Conservation (phyloP, 2,329 filamentous ascomycete species). For the Raffaelea albimanens region DNA sequence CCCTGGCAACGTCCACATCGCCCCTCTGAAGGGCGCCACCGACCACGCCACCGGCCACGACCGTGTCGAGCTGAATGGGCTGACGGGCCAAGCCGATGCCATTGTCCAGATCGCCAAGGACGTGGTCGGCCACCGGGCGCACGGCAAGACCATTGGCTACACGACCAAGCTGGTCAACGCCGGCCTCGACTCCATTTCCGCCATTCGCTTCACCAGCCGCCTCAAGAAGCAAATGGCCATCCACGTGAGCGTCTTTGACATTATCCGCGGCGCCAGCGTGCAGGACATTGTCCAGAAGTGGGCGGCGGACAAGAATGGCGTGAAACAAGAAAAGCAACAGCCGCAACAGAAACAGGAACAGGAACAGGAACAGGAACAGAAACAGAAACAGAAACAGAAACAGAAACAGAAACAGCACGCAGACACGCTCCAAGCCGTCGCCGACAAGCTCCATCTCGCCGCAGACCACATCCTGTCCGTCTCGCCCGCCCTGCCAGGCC, state of each 20-base stretch:
- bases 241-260: conserved; percentile 13
- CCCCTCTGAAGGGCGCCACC: background rate
- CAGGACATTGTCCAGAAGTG: conserved; percentile 8
- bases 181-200: conserved; percentile 16
- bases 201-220: conserved; percentile 14
- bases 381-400: background rate
- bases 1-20: background rate
- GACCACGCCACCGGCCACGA: background rate
- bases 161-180: conserved; percentile 14
- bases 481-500: conserved; percentile 12
- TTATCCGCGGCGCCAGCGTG: conserved; percentile 14
- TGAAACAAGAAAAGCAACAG: background rate
- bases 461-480: conserved; percentile 10
- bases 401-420: background rate
- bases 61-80: background rate
- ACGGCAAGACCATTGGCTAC: conserved; percentile 9
- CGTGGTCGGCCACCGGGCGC: conserved; percentile 8
- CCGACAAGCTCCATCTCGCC: background rate
- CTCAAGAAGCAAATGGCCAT: conserved; percentile 13
- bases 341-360: background rate
- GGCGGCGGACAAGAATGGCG: too few species aligned
- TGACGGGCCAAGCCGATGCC: conserved; percentile 2
- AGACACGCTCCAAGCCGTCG: too few species aligned
- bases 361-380: background rate
- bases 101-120: conserved; percentile 11